Conservation (phyloP, 2,329 filamentous ascomycete genomes). For the Metarhizium sp. region DNA sequence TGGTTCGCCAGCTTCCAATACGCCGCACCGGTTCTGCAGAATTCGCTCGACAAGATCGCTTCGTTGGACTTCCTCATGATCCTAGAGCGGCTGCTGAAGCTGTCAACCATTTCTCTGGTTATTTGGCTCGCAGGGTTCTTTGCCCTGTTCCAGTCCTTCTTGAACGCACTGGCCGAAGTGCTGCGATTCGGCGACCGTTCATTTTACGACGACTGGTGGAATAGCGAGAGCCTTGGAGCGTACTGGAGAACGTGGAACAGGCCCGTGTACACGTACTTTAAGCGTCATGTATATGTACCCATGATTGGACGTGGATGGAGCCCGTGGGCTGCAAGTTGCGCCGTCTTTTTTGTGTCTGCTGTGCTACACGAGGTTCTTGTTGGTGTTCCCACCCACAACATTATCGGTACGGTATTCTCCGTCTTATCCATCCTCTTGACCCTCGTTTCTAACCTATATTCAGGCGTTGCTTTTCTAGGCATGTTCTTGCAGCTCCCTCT, state of each 20-base stretch:
- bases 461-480: conserved; percentile 82
- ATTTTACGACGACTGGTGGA: conserved; percentile 99
- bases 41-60: conserved; percentile 82
- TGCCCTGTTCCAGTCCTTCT: conserved; percentile 82
- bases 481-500: conserved; percentile 92
- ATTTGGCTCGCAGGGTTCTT: conserved; percentile 99
- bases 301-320: conserved; percentile 78
- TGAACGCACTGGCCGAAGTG: conserved; percentile 87
- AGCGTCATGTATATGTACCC: conserved; percentile 83
- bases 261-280: conserved; percentile 95
- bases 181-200: conserved; percentile 85
- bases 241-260: conserved; percentile 99
- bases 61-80: conserved; percentile 74
- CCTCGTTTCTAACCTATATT: background rate
- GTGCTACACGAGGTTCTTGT: conserved; percentile 87
- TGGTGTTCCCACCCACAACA: conserved; percentile 87
- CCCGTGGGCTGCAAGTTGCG: conserved; percentile 57
- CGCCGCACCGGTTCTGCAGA: conserved; percentile 77
- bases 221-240: conserved; percentile 70
- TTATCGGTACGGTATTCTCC: conserved; percentile 54
- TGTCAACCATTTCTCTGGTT: conserved; percentile 88
- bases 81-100: conserved; percentile 81
- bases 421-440: conserved; percentile 4
- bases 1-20: conserved; percentile 96
- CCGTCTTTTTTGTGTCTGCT: conserved; percentile 83